Conservation (phyloP, 2,329 filamentous ascomycete species). For the Aspergillus brunneoviolaceus region DNA sequence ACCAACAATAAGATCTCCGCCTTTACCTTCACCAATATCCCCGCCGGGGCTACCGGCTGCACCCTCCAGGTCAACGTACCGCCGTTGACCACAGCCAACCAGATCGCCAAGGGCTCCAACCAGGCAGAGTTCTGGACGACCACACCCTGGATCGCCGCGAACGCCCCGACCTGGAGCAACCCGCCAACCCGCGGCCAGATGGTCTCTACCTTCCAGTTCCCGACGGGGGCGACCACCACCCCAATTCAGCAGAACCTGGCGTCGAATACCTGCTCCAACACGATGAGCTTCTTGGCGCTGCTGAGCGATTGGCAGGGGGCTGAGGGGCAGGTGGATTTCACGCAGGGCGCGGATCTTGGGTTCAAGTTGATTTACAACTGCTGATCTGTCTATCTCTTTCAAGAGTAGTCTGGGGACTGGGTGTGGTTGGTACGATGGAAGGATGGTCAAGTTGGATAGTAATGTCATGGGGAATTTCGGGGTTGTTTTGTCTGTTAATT, state of each 20-base stretch:
- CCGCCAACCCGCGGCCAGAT: slow-evolving; percentile 4
- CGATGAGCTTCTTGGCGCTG: slow-evolving; percentile 21
- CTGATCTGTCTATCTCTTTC: background rate
- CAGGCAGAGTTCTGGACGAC: slow-evolving; percentile 20
- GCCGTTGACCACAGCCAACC: slow-evolving; percentile 2
- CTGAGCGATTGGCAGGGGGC: slow-evolving; percentile 17
- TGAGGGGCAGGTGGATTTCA: slow-evolving; percentile 15
- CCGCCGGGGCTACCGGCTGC: slow-evolving; percentile 18
- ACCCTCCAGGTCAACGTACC: slow-evolving; percentile 19
- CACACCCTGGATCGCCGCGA: slow-evolving; percentile 1
- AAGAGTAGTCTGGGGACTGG: no score
- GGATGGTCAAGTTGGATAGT: no score
- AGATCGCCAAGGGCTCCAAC: slow-evolving; percentile 15
- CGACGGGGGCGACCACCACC: slow-evolving; percentile 3
- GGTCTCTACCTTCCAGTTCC: slow-evolving; percentile 14
- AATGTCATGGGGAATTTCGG: no score
- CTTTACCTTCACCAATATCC: slow-evolving; percentile 20
- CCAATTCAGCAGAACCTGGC: slow-evolving; percentile 6
- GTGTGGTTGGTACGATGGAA: no score
- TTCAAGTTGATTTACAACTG: slow-evolving; percentile 21
- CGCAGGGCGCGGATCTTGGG: slow-evolving; percentile 10
- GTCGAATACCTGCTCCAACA: slow-evolving; percentile 11
- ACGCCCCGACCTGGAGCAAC: slow-evolving; percentile 13
- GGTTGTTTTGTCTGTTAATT: no score
- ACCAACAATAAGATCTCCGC: slow-evolving; percentile 11